Evolutionary conservation across 2,329 filamentous ascomycete species (phyloP).

Genomic region (Rhytidhysteron rufulum): DNA sequence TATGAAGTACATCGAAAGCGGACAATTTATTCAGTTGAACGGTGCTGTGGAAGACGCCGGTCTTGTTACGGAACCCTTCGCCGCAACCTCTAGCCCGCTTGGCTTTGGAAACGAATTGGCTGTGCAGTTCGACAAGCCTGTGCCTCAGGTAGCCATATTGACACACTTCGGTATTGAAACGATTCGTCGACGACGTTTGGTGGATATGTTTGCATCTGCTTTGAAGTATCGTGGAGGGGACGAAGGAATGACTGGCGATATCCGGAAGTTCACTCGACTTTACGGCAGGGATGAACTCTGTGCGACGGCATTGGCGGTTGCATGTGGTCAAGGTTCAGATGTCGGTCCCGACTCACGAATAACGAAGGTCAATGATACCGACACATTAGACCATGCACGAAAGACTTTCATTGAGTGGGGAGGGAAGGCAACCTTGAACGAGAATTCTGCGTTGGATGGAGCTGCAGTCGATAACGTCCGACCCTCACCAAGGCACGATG

Average conservation of each 20-base stretch:
- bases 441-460: constrained; percentile 63
- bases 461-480: constrained; percentile 75
- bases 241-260: constrained; percentile 76
- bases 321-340: constrained; percentile 88
- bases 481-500: constrained; percentile 85
- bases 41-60: constrained; percentile 76
- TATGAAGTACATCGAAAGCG: constrained; percentile 71
- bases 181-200: constrained; percentile 75
- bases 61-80: constrained; percentile 67
- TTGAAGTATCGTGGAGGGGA: constrained; percentile 69
- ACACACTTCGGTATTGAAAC: constrained; percentile 90
- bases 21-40: constrained; percentile 72
- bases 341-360: constrained; percentile 67
- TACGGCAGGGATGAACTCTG: constrained; percentile 89
- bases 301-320: constrained; percentile 86
- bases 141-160: constrained; percentile 82
- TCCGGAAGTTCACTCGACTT: constrained; percentile 76
- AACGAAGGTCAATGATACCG: constrained; percentile 71
- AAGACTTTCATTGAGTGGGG: constrained; percentile 90
- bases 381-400: constrained; percentile 79
- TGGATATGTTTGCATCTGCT: constrained; percentile 85
- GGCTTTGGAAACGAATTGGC: constrained; percentile 95
- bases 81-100: constrained; percentile 56
- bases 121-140: constrained; percentile 84
- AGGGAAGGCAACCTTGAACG: constrained; percentile 78